These are phyloP conservation scores for Candolleomyces eurysporus DNA, from an alignment of 768 basidiomycete genomes.

Conservation along the genomic window DNA sequence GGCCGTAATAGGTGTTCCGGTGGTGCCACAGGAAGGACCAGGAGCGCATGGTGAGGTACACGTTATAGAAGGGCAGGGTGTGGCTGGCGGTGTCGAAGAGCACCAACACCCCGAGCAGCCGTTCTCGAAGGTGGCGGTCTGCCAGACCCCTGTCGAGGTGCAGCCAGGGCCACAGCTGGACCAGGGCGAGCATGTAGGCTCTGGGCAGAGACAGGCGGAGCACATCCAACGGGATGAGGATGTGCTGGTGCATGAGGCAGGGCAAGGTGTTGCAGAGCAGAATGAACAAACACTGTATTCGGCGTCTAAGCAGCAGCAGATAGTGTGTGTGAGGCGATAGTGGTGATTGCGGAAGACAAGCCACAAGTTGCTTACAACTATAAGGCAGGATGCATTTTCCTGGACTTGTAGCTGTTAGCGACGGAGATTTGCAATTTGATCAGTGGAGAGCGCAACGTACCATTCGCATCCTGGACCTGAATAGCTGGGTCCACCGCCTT, in stretches of 20 bases:
- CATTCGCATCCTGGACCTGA: no score
- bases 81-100: neutral
- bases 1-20: neutral
- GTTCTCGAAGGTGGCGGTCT: neutral
- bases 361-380: no score
- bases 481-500: no score
- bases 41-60: neutral
- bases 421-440: no score
- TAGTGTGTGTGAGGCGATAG: no score
- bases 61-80: neutral
- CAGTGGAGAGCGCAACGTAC: no score
- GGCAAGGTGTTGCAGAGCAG: neutral
- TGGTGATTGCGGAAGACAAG: no score
- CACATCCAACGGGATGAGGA: neutral
- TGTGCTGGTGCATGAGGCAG: neutral
- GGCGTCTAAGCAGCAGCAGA: no score
- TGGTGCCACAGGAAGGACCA: neutral
- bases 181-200: neutral
- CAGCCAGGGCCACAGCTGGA: neutral
- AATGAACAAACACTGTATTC: neutral
- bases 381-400: no score
- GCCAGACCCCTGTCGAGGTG: neutral
- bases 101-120: neutral
- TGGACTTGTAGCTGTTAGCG: no score
- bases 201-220: neutral